Base-by-base conservation (phyloP, 2,329 filamentous ascomycete species). In the Mycocentrospora acerina region DNA sequence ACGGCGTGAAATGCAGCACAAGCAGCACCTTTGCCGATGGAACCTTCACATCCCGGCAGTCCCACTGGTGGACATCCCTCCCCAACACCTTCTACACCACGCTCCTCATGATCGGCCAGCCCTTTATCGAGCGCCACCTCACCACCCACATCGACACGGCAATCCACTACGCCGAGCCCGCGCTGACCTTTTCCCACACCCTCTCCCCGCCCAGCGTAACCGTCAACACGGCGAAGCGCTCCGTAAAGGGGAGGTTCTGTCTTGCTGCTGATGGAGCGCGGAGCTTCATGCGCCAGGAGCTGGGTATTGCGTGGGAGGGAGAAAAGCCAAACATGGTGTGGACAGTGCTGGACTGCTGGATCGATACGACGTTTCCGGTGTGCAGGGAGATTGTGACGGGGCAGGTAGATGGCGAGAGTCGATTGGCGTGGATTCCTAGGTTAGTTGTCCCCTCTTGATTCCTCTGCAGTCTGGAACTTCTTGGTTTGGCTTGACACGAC, bases 51-150 rank as follows among this genome's bases (percentile, higher is more conserved):
- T 74, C 72, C 17, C 66, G 71, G 1, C 73, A 75, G 35, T 74
- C 66, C 44, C 56, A 70, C 13, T 76, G 73, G 73, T 75, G 73
- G 73, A 68, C 70, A 8, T 57, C 67, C 11, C 66, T 76, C 4
- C 62, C 73, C 31, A 66, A 75, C 46, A 66, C 66, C 4, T 53
- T 70, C 15, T 72, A 73, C 51, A 73, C 69, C 44, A 75, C 75
- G 45, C 75, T 76, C 15, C 62, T 76, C 29, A 76, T 76, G 73
- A 70, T 76, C 34, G 73, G 73, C 4, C 74, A 76, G 44, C 69
- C 73, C 1, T 68, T 69, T 8, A 63, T 76, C 0, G 74, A 76
- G 47, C 51, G 58, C 4, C 55, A 66, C 1, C 56, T 76, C n/a
- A 48, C 57, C n/a, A 44, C 44, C 1, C 58, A 62, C 7, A 59